A percentile compares a stretch with the other conserved stretches of the same genome.
phyloP scores from a whole-genome alignment of 2,329 filamentous ascomycete species.

The Bipolaris cookei region DNA sequence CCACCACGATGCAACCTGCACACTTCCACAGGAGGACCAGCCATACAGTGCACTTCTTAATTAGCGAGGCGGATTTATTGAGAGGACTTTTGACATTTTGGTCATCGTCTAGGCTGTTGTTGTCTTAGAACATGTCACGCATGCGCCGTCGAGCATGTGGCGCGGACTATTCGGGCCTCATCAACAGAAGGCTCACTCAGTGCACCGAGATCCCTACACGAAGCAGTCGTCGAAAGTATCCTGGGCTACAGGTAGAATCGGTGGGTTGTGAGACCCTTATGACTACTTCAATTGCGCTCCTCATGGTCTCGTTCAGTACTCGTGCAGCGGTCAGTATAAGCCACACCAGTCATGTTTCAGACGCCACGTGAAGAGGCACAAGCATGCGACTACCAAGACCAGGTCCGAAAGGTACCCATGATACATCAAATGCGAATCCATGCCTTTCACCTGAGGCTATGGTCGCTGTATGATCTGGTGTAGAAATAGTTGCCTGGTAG shows the following conservation, averaged over 20 bases:
- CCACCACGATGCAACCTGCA: background rate
- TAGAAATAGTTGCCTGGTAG: constrained; percentile 17
- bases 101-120: background rate
- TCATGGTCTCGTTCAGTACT: background rate
- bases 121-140: constrained; percentile 11
- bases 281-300: background rate
- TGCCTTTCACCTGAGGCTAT: constrained; percentile 17
- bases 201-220: background rate
- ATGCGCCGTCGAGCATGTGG: constrained; percentile 10
- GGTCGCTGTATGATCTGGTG: constrained; percentile 6
- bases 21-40: background rate
- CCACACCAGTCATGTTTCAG: constrained; percentile 5
- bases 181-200: background rate
- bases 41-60: background rate
- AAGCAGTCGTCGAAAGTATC: background rate
- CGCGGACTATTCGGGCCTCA: background rate
- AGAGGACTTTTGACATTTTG: background rate
- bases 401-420: constrained; percentile 12
- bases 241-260: background rate
- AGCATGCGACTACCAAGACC: constrained; percentile 9
- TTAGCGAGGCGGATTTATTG: background rate
- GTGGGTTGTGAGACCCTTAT: background rate
- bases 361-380: constrained; percentile 11
- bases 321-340: constrained; percentile 1
- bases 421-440: constrained; percentile 11